Evolutionary conservation across 495 filamentous ascomycete genomes (phyloP), one percentile per base, ranked within the genome.

Genomic region (Aspergillus kassunensis): DNA sequence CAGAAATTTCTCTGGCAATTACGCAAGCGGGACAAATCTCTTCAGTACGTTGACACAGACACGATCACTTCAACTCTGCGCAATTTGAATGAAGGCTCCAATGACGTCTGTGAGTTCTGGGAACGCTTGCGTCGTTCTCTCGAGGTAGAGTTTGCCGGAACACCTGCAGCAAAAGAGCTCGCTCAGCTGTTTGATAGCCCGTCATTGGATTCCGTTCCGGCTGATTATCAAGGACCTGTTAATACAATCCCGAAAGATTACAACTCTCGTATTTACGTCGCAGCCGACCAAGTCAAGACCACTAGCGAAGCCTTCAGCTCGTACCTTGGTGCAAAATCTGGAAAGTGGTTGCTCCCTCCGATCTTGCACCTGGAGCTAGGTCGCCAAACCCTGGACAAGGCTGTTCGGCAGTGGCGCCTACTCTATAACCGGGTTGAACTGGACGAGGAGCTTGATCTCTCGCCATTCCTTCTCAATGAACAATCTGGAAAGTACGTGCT

Each of bases 281-380:
- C 65, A 25, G 63, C 67, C 20, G 69, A 73, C 36, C 57, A 72
- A 33, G 62, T 55, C 3, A 63, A 65, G 33, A 70, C 66, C 1
- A 69, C 63, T 3, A 51, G 55, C 5, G 65, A 66, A 9, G 69
- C 65, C 12, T 53, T 76, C 30, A 56, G 46, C 6, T 49, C 44
- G 21, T 72, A 72, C 35, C 46, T 74, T 13, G 40, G 54, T 44
- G 61, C 60, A 2, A 68, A 71, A 54, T 53, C 72, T 29, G 66
- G 73, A 0, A 63, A 54, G 7, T 74, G 71, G 72, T 64, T 66
- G 2, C 61, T 75, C 13, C 79, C 75, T 5, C 61, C 75, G 2
- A 54, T 86, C 9, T 67, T 87, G 20, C 72, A 79, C 18, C 56
- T 87, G 16, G 84, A 87, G 54, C 68, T 87, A 29, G 70, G 77